A percentile compares a stretch with the other conserved stretches of the same genome.
These are phyloP conservation scores for Verticillium nubilum DNA, from an alignment of 2,329 filamentous ascomycete species.

Conservation along the genomic window DNA sequence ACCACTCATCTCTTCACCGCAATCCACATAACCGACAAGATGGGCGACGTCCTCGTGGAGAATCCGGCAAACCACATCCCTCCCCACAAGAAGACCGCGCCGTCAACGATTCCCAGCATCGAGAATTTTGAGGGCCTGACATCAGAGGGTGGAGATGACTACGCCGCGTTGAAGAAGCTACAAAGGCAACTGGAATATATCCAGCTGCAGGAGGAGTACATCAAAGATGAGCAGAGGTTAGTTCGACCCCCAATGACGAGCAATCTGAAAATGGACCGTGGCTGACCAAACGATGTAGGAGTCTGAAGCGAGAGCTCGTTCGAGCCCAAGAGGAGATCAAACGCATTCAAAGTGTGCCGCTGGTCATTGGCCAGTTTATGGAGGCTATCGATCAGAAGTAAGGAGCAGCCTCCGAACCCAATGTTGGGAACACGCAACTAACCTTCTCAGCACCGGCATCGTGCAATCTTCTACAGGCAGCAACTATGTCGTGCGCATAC, in stretches of 20 bases:
- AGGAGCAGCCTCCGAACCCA: slow-evolving; percentile 20
- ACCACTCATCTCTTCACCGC: background rate
- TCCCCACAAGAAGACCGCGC: slow-evolving; percentile 75
- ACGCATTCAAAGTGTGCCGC: slow-evolving; percentile 93
- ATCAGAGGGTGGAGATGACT: slow-evolving; percentile 82
- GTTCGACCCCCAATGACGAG: slow-evolving; percentile 3
- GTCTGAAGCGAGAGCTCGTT: slow-evolving; percentile 93
- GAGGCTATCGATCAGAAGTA: slow-evolving; percentile 99
- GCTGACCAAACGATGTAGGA: slow-evolving; percentile 46
- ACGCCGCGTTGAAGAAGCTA: slow-evolving; percentile 91
- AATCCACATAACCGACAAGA: slow-evolving; percentile 33
- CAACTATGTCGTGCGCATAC: slow-evolving; percentile 97
- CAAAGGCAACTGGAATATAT: slow-evolving; percentile 96
- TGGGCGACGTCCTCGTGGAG: slow-evolving; percentile 87
- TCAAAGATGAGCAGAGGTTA: slow-evolving; percentile 98
- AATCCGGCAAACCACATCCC: slow-evolving; percentile 67
- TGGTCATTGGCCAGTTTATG: slow-evolving; percentile 99
- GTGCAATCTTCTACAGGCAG: slow-evolving; percentile 97
- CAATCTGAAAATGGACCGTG: background rate
- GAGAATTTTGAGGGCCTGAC: slow-evolving; percentile 82
- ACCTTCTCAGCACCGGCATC: slow-evolving; percentile 74
- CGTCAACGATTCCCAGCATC: slow-evolving; percentile 80
- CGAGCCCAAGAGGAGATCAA: slow-evolving; percentile 99
- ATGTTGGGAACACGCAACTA: background rate
- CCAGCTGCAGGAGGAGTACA: slow-evolving; percentile 98